These are phyloP conservation scores for Azolla pinnata DNA, from an alignment of 75 land plant genomes.

Conservation along the genomic window DNA sequence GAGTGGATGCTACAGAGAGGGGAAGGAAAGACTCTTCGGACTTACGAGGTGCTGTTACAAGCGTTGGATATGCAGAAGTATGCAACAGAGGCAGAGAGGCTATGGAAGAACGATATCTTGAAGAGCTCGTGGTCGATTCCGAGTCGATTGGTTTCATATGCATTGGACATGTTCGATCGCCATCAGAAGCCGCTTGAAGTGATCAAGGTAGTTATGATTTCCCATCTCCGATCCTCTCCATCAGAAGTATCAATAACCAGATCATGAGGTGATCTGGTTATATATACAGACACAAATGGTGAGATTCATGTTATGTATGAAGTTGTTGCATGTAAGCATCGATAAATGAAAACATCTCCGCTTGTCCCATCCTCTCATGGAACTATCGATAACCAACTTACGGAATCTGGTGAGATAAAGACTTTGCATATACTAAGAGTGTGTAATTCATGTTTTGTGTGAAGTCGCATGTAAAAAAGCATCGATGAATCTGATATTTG, in stretches of 20 bases:
- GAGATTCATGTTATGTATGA: too few relatives aligned
- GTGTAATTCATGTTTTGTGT: too few relatives aligned
- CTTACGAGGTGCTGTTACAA: neutral
- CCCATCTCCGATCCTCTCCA: neutral
- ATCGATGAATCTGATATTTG: neutral
- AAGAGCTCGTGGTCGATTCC: neutral
- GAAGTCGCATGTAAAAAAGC: neutral
- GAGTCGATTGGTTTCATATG: neutral
- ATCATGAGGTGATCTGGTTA: too few relatives aligned
- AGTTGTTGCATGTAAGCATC: too few relatives aligned
- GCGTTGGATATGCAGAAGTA: neutral
- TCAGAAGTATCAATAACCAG: neutral
- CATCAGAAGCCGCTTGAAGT: slow-evolving; percentile 1
- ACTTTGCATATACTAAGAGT: too few relatives aligned
- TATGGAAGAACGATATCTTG: slow-evolving; percentile 2
- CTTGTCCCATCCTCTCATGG: too few relatives aligned
- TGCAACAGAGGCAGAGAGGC: neutral
- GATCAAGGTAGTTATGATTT: neutral
- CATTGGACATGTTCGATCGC: neutral
- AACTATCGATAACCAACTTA: too few relatives aligned
- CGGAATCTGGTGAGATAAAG: too few relatives aligned
- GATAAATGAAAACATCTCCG: too few relatives aligned
- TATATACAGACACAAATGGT: neutral
- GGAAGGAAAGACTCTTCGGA: neutral
- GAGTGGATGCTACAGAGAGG: neutral